These are phyloP conservation scores for Populus hybrid DNA, from an alignment of 441 rosid species.

Conservation along the genomic window DNA sequence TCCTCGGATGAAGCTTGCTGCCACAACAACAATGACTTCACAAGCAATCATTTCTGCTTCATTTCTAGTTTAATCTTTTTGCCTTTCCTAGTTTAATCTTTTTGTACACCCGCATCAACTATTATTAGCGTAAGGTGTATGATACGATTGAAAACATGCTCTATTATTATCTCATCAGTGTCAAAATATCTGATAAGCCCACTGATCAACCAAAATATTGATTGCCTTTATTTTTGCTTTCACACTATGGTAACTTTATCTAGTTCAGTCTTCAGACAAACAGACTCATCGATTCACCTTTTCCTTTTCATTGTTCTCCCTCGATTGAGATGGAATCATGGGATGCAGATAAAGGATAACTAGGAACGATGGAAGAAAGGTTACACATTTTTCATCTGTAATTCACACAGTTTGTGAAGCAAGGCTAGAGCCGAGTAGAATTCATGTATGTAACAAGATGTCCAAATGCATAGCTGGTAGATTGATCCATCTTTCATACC, in stretches of 20 bases:
- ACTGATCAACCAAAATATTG: background rate
- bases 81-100: background rate
- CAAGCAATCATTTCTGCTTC: background rate
- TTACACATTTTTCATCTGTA: background rate
- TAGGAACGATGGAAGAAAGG: background rate
- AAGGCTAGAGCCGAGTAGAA: background rate
- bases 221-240: background rate
- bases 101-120: background rate
- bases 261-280: background rate
- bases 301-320: background rate
- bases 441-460: background rate
- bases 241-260: background rate
- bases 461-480: background rate
- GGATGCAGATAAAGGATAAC: background rate
- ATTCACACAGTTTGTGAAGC: background rate
- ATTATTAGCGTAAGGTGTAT: background rate
- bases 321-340: background rate
- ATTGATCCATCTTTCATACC: background rate
- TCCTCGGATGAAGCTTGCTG: background rate
- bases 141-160: background rate
- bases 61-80: background rate
- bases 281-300: background rate
- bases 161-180: constrained; percentile 3
- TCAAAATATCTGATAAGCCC: background rate
- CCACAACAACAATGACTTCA: background rate